phyloP scores from a whole-genome alignment of 2,329 filamentous ascomycete species.

The Trichoderma gracile region DNA sequence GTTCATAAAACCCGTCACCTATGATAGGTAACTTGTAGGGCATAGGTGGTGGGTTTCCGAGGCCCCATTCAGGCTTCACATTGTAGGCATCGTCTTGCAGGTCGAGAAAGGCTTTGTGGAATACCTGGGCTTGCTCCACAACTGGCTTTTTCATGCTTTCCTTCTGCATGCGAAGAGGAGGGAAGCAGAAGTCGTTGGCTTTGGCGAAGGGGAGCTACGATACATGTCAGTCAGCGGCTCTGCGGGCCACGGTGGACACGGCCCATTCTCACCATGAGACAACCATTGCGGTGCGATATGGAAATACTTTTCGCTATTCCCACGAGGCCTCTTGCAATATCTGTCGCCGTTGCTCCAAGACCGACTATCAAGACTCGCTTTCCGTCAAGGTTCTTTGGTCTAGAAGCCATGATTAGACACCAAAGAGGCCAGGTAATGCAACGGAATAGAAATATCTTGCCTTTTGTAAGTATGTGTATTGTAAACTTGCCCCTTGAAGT shows the following conservation, averaged over 20 bases:
- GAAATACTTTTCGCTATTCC: constrained; percentile 30
- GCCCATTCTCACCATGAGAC: constrained; percentile 24
- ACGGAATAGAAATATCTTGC: not conserved
- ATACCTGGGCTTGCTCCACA: not conserved
- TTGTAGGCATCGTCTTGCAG: not conserved
- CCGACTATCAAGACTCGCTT: constrained; percentile 49
- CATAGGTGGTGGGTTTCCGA: not conserved
- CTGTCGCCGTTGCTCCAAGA: constrained; percentile 43
- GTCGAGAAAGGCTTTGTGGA: not conserved
- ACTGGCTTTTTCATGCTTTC: not conserved
- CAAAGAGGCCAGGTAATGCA: not conserved
- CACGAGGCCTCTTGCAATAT: constrained; percentile 37
- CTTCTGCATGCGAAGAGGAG: not conserved
- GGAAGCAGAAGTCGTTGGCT: constrained; percentile 24
- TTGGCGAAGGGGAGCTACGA: constrained; percentile 37
- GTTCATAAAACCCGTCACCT: constrained; percentile 35
- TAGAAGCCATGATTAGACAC: not conserved
- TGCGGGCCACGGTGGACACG: not conserved
- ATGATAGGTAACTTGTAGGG: constrained; percentile 33
- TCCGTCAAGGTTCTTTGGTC: constrained; percentile 29
- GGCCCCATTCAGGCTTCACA: constrained; percentile 12
- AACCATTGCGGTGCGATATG: constrained; percentile 32
- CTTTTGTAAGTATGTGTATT: constrained; percentile 9
- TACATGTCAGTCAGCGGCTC: constrained; percentile 36
- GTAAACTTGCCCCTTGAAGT: not conserved